Base-by-base conservation (phyloP, 768 basidiomycete species). In the Lentinus tigrinus region DNA sequence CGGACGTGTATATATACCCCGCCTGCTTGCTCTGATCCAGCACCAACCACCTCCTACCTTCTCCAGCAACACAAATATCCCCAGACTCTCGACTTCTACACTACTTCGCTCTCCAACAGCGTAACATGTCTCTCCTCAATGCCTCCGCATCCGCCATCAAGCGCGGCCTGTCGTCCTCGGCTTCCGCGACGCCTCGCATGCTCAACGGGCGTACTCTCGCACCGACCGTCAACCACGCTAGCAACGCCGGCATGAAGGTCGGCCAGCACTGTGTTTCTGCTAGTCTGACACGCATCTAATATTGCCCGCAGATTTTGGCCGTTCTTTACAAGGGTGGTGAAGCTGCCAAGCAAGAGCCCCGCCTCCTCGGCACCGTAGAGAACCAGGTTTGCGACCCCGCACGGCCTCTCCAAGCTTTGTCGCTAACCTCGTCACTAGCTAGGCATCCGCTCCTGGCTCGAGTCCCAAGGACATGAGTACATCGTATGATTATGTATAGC, bases 281-380 rank as follows among this genome's bases (percentile, higher is more conserved):
- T 4, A 3, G 14, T 26, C 47, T 47, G 37, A 47, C 26, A 24
- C 9, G 1, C 11, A 7, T n/a, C 13, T n/a, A 14, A 13, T 10
- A 10, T 21, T n/a, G 37, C 14, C 16, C 16, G 9, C 54, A 91
- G 87, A 73, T 91, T 63, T 81, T 92, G 42, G 87, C 87, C 67
- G 85, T 91, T 65, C 79, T 91, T 43, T 91, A 89, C 74, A 78
- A 81, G 58, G 90, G 89, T 64, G 80, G 78, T 65, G 66, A 83
- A 58, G 83, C 87, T 52, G 89, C 90, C 58, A 63, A 74, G 62
- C 74, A 86, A 63, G 89, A 92, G 71, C 81, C 87, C 36, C 85
- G 89, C 69, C 83, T 92, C 17, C 78, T 92, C 31, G 91, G 91
- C 48, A 89, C 91, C 17, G 80, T 85, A 53, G 88, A 94, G 73